Percentiles rank a stretch among this genome's conserved stretches.
phyloP scores from a whole-genome alignment of 805 yeast species.

The Lipomyces chichibuensis region DNA sequence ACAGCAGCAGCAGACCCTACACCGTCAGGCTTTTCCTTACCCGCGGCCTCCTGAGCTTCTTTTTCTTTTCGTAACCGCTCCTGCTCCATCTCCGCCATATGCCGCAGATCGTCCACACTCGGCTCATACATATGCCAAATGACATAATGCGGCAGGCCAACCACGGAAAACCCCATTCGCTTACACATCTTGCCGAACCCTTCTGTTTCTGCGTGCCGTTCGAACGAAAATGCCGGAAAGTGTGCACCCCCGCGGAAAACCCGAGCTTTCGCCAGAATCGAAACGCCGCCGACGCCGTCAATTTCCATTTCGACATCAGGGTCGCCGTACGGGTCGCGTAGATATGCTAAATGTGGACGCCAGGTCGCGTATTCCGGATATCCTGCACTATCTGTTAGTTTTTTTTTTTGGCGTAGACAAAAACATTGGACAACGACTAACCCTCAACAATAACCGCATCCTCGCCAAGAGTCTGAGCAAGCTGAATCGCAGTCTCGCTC shows the following conservation, averaged over 20 bases:
- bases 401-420: neutral
- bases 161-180: constrained; percentile 81
- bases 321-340: constrained; percentile 93
- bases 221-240: constrained; percentile 95
- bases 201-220: constrained; percentile 96
- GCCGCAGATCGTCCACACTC: constrained; percentile 82
- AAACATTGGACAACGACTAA: neutral
- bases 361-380: constrained; percentile 97
- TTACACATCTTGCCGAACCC: constrained; percentile 84
- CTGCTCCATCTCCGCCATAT: constrained; percentile 48
- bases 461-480: constrained; percentile 67
- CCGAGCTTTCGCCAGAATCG: constrained; percentile 82
- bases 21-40: constrained; percentile 17
- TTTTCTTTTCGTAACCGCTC: constrained; percentile 46
- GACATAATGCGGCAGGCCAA: constrained; percentile 91
- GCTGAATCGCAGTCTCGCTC: constrained; percentile 64
- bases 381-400: constrained; percentile 56
- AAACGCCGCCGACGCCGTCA: constrained; percentile 98
- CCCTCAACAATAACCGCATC: constrained; percentile 98
- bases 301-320: constrained; percentile 90
- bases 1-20: neutral
- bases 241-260: constrained; percentile 89
- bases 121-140: constrained; percentile 98
- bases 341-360: constrained; percentile 95
- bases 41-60: constrained; percentile 44